phyloP scores from a whole-genome alignment of 192 early-diverging fungal species.

The Lobulomyces angularis region DNA sequence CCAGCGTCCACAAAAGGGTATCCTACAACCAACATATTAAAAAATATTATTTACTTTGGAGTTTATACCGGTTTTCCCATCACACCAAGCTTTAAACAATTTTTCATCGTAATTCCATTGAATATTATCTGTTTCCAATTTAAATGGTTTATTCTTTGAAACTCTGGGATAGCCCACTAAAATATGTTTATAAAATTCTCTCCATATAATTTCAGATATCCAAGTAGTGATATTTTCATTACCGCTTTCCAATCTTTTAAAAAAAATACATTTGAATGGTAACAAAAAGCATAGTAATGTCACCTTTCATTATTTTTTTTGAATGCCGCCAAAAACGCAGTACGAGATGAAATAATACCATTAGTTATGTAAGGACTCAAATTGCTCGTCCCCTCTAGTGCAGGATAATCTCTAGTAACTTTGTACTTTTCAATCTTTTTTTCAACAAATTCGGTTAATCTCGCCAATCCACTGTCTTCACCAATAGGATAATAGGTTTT shows the following conservation, averaged over 20 bases:
- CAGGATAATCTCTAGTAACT: conserved; percentile 23
- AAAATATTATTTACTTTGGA: too few relatives aligned
- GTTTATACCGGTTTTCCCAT: conserved; percentile 56
- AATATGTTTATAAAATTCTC: conserved; percentile 53
- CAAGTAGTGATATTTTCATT: conserved; percentile 35
- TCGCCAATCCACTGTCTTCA: conserved; percentile 31
- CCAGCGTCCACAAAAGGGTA: conserved; percentile 15
- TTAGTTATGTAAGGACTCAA: conserved; percentile 38
- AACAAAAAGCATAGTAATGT: too few relatives aligned
- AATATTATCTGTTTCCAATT: conserved; percentile 30
- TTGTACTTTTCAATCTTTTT: conserved; percentile 26
- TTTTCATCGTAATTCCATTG: conserved; percentile 36
- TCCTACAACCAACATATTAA: too few relatives aligned
- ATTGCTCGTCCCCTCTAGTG: conserved; percentile 10
- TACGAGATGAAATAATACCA: conserved; percentile 37
- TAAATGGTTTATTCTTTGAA: conserved; percentile 43
- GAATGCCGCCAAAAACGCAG: conserved; percentile 34
- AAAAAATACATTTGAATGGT: too few relatives aligned
- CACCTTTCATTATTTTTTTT: conserved; percentile 31
- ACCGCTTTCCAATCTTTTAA: too few relatives aligned
- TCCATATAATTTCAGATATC: conserved; percentile 52
- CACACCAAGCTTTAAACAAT: conserved; percentile 40
- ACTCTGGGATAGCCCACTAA: conserved; percentile 42
- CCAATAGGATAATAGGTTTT: conserved; percentile 49
- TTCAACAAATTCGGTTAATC: conserved; percentile 22